Base-by-base conservation (phyloP, 805 yeast species). In the Starmerella khaoyaiensis region DNA sequence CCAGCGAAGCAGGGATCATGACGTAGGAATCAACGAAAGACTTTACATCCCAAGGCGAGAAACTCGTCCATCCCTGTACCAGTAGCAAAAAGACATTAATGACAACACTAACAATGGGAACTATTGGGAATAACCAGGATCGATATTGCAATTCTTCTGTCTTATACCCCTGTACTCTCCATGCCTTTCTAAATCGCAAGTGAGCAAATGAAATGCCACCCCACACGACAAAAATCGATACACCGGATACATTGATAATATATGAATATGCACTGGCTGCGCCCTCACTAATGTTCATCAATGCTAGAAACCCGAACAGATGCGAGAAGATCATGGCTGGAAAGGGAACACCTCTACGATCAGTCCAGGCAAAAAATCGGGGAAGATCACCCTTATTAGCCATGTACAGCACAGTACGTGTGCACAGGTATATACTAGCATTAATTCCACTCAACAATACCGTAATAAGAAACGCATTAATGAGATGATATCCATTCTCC, bases 361-460 rank as follows among this genome's bases (percentile, higher is more conserved):
- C 68, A 22, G 72, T 69, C 45, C 60, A 64, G 2, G 63, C 63
- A 40, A 78, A 62, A 38, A 72, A 50, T 51, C 60, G 59, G 28
- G 81, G 82, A 0, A 79, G 80, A 41, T 65, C 63, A 1, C 75
- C 72, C 38, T 69, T 74, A 42, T 67, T 61, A 4, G 83, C 74
- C 65, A 77, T 65, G 37, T 70, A 72, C 44, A 76, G 71, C 11
- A 78, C 61, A 1, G 82, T 68, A 54, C 86, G 64, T 3, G 81
- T 71, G 9, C 79, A 81, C 54, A 77, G 67, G 55, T 72, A 78
- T 36, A 77, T 71, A 24, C 79, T 70, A 28, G 79, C 67, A 58
- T 78, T 78, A 50, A 76, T 71, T 5, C 86, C 79, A 22, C 79
- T 72, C 29, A 79, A 55, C 49, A 80, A 71, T 2, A 79, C 74